Base-by-base conservation (phyloP, 2,329 filamentous ascomycete genomes). In the Orbilia ellipsospora region DNA sequence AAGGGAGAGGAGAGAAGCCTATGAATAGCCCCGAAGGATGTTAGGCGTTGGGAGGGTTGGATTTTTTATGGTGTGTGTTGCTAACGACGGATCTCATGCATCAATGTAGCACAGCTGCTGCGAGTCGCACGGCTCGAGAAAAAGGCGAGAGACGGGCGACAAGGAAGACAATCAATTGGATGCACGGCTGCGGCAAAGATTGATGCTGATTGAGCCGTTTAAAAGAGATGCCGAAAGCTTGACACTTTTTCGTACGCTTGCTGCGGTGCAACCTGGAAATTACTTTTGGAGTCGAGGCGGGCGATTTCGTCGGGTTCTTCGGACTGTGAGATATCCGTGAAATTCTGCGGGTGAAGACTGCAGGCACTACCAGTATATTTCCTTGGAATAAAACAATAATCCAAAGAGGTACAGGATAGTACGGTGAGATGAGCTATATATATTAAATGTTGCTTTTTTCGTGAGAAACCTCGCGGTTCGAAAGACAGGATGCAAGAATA, bases 281-380 rank as follows among this genome's bases (percentile, higher is more conserved):
- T 42, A 56, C 60, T 63, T 63, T 44, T 40, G 54, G 61, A 54
- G 42, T 61, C 56, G 61, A 66, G 61, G 55, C 69, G 66, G 45
- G n/a, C 45, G 31, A 56, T 45, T 44, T 48, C 48, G 61, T 73
- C 69, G 69, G 69, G 55, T 60, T 62, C 61, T 61, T 73, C 55
- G 31, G 48, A 52, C 18, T 52, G 48, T 23, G 51, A 48, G 20
- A 50, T 48, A 62, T 56, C 54, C 42, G 45, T 42, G 61, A 54
- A 54, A 66, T 73, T 73, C 69, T 59, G 69, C 62, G 66, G 62
- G 54, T 56, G 56, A 73, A 55, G 69, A 67, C 55, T 56, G 69
- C 69, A 67, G 69, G 69, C 66, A 31, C 56, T 54, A 73, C 69
- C 64, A 42, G 56, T 57, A 61, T 15, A 61, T 36, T 16, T 13